phyloP scores from a whole-genome alignment of 768 basidiomycete genomes.

The Auricularia cornea region DNA sequence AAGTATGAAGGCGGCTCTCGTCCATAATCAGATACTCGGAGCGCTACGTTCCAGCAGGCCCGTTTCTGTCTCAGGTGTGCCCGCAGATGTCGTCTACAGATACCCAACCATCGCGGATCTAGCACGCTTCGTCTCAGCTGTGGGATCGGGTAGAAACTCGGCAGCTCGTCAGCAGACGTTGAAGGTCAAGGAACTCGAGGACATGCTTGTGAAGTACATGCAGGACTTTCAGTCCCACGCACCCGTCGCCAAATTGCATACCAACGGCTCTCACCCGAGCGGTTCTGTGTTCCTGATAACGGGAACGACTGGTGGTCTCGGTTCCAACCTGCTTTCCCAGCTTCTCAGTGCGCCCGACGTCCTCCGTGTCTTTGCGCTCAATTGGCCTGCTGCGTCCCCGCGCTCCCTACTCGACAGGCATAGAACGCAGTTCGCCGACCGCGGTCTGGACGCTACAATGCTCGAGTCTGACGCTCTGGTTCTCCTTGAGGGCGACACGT shows the following conservation, averaged over 20 bases:
- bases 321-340: background rate
- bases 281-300: background rate
- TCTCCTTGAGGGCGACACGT: constrained; percentile 10
- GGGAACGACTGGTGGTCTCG: background rate
- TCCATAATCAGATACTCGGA: constrained; percentile 22
- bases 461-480: background rate
- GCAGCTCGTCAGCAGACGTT: no score
- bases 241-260: background rate
- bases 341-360: background rate
- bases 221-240: constrained; percentile 9
- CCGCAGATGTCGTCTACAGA: constrained; percentile 26
- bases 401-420: background rate
- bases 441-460: background rate
- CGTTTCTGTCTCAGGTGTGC: constrained; percentile 12
- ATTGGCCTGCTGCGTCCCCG: background rate
- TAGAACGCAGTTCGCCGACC: background rate
- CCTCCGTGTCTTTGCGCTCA: background rate
- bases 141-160: constrained; percentile 30
- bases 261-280: background rate
- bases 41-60: constrained; percentile 10
- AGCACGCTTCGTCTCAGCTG: constrained; percentile 20
- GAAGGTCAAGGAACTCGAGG: constrained; percentile 20
- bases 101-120: constrained; percentile 31
- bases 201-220: constrained; percentile 35
- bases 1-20: constrained; percentile 21